phyloP scores from a whole-genome alignment of 352 stramenopile genomes.

The Pythium diclinum region DNA sequence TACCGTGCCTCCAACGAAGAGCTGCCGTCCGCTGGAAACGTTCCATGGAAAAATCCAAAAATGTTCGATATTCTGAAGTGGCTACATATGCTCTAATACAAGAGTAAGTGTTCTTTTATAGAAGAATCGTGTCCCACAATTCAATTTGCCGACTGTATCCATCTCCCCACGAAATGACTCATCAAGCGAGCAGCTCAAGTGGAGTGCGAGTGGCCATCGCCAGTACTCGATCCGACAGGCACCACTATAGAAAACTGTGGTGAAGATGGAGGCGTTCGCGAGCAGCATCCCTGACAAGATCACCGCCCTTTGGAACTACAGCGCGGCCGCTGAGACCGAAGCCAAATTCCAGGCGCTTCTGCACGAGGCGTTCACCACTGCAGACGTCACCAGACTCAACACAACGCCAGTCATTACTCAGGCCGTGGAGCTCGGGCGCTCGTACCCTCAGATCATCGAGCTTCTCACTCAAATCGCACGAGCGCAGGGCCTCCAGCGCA shows the following conservation, averaged over 20 bases:
- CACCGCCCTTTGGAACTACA: slow-evolving; percentile 18
- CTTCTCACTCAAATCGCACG: slow-evolving; percentile 29
- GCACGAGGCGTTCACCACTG: slow-evolving; percentile 6
- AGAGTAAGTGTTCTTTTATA: not conserved
- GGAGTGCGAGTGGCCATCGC: too few species aligned
- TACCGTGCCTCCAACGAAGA: not conserved
- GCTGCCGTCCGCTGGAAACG: not conserved
- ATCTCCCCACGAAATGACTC: not conserved
- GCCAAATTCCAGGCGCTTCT: slow-evolving; percentile 12
- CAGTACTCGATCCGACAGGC: too few species aligned
- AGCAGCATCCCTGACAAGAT: not conserved
- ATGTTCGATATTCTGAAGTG: not conserved
- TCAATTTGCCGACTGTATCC: not conserved
- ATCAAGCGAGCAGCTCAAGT: not conserved
- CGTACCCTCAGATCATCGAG: slow-evolving; percentile 11
- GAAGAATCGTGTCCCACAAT: not conserved
- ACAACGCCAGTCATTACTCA: not conserved
- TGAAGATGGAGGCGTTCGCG: slow-evolving; percentile 12
- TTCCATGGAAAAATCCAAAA: slow-evolving; percentile 2
- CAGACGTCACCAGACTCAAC: not conserved
- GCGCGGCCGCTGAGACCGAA: slow-evolving; percentile 9
- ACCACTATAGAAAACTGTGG: too few species aligned
- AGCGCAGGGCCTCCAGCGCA: slow-evolving; percentile 22
- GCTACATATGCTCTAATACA: not conserved
- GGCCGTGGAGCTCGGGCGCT: not conserved